These are phyloP conservation scores for Kodamaea derodonti DNA, from an alignment of 1,139 yeast genomes.

Conservation along the genomic window DNA sequence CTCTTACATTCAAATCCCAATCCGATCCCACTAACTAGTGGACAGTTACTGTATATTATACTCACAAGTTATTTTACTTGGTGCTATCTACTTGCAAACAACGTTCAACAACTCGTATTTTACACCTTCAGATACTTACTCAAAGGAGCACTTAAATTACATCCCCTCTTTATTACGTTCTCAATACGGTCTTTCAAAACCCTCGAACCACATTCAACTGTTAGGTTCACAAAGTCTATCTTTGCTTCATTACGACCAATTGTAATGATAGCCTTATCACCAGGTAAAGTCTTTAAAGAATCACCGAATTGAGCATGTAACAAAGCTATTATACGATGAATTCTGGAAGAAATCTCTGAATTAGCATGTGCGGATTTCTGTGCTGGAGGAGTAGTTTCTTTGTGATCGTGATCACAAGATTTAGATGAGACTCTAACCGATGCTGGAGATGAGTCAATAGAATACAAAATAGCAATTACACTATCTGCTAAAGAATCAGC, in stretches of 20 bases:
- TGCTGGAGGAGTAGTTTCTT: slow-evolving; percentile 12
- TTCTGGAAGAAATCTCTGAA: slow-evolving; percentile 47
- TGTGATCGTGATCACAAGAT: slow-evolving; percentile 46
- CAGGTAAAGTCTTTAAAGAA: slow-evolving; percentile 42
- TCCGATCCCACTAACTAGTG: too few species aligned
- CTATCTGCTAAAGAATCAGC: slow-evolving; percentile 95
- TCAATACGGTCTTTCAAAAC: slow-evolving; percentile 80
- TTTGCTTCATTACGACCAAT: slow-evolving; percentile 76
- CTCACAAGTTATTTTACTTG: too few species aligned
- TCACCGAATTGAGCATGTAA: slow-evolving; percentile 88
- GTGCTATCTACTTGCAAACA: too few species aligned
- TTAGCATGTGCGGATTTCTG: slow-evolving; percentile 29
- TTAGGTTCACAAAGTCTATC: slow-evolving; percentile 59
- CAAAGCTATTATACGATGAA: slow-evolving; percentile 60
- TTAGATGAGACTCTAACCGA: slow-evolving; percentile 81
- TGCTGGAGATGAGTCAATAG: slow-evolving; percentile 93
- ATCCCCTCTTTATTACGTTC: slow-evolving; percentile 74
- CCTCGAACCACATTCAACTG: slow-evolving; percentile 73
- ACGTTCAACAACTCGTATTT: too few species aligned
- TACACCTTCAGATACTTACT: too few species aligned
- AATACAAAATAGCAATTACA: slow-evolving; percentile 80
- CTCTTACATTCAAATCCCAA: too few species aligned
- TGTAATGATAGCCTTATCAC: slow-evolving; percentile 49
- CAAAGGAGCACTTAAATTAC: slow-evolving; percentile 80
- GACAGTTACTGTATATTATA: too few species aligned